These are phyloP conservation scores for Trichoderma citrinoviride DNA, from an alignment of 2,329 filamentous ascomycete genomes.

Conservation along the genomic window DNA sequence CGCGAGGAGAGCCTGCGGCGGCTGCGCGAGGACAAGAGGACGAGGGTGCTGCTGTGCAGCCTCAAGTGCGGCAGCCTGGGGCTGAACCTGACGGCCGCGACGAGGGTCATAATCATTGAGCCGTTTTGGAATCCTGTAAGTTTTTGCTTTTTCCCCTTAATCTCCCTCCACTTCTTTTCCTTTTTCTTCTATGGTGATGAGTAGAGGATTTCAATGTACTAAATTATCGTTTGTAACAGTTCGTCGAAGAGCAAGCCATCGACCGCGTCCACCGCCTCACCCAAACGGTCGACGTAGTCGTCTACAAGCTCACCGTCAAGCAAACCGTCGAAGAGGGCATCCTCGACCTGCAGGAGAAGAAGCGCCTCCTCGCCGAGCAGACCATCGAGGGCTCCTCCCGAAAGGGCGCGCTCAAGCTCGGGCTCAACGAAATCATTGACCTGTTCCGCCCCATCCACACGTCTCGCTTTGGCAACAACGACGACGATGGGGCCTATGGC, in stretches of 20 bases:
- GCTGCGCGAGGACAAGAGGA: constrained; percentile 70
- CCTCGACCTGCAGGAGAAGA: constrained; percentile 89
- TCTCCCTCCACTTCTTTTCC: neutral
- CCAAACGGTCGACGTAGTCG: constrained; percentile 88
- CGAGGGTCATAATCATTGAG: constrained; percentile 89
- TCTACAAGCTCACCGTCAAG: constrained; percentile 89
- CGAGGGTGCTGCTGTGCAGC: constrained; percentile 84
- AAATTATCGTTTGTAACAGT: too few relatives aligned
- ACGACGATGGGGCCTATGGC: neutral
- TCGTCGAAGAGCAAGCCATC: constrained; percentile 98
- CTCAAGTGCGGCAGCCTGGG: constrained; percentile 91
- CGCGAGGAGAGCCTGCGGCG: constrained; percentile 81
- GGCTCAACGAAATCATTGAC: constrained; percentile 88
- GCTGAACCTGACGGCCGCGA: constrained; percentile 90
- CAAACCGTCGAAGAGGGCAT: constrained; percentile 91
- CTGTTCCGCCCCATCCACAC: constrained; percentile 69
- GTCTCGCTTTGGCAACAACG: neutral
- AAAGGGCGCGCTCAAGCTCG: constrained; percentile 75
- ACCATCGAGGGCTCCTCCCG: constrained; percentile 81
- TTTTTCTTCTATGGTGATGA: neutral
- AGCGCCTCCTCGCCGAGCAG: constrained; percentile 84
- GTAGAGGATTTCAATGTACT: neutral
- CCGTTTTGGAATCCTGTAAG: constrained; percentile 95
- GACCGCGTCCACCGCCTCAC: constrained; percentile 98
- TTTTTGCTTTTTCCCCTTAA: constrained; percentile 21